Conservation (phyloP, 495 filamentous ascomycete species). For the Tuber melanosporum region DNA sequence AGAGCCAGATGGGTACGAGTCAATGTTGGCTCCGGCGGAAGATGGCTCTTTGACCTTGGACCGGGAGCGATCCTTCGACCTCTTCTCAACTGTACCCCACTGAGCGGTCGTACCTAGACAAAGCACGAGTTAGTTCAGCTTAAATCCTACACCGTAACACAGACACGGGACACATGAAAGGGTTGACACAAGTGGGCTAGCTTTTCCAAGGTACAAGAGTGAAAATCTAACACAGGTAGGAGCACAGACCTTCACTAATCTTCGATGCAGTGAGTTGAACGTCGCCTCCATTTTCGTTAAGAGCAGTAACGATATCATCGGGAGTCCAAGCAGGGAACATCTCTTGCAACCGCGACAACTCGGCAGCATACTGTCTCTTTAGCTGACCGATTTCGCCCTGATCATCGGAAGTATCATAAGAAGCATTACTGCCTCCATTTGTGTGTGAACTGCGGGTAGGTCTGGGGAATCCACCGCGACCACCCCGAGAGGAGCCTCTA, state of each 20-base stretch:
- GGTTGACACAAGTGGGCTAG: constrained; percentile 10
- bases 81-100: constrained; percentile 95
- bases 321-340: constrained; percentile 89
- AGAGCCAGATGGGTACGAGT: constrained; percentile 43
- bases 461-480: constrained; percentile 61
- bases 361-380: constrained; percentile 74
- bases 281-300: constrained; percentile 88
- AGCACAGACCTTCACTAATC: constrained; percentile 76
- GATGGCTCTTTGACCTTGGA: constrained; percentile 73
- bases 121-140: constrained; percentile 20
- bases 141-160: constrained; percentile 13
- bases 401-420: constrained; percentile 62
- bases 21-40: constrained; percentile 48
- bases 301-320: constrained; percentile 80
- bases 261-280: constrained; percentile 74
- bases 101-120: constrained; percentile 73
- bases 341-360: constrained; percentile 72
- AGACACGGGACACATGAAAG: constrained; percentile 15
- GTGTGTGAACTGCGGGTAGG: constrained; percentile 52
- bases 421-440: constrained; percentile 58
- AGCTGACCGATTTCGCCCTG: constrained; percentile 85
- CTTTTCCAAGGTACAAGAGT: constrained; percentile 25
- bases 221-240: neutral
- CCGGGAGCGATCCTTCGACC: constrained; percentile 70
- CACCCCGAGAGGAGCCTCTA: constrained; percentile 73